Percentiles rank a stretch among this genome's conserved stretches.
Conservation (phyloP, 2,329 filamentous ascomycete genomes). For the Neophaeococcomyces mojaviensis region DNA sequence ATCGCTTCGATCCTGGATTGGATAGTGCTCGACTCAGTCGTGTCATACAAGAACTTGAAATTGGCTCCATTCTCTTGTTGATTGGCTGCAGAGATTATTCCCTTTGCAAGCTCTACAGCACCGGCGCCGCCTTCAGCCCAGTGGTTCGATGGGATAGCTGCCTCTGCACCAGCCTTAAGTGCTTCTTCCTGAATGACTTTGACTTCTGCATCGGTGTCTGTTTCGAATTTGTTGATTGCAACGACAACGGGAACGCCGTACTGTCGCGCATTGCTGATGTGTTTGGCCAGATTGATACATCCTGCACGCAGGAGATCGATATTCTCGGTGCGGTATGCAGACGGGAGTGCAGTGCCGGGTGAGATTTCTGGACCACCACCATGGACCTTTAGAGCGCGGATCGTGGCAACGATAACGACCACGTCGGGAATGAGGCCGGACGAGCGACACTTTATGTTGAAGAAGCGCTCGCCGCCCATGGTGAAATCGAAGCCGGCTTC, state of each 20-base stretch:
- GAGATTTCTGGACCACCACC: constrained; percentile 91
- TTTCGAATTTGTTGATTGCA: constrained; percentile 93
- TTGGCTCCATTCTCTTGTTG: constrained; percentile 64
- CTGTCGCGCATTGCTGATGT: constrained; percentile 79
- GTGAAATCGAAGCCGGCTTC: constrained; percentile 99
- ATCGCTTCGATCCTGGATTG: constrained; percentile 88
- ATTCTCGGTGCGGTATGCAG: constrained; percentile 90
- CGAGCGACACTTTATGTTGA: constrained; percentile 98
- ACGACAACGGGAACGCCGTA: constrained; percentile 94
- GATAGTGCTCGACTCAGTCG: constrained; percentile 59
- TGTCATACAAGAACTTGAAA: constrained; percentile 78
- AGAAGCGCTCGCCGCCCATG: constrained; percentile 98
- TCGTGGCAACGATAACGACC: constrained; percentile 89
- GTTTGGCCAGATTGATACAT: constrained; percentile 91
- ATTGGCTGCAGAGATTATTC: constrained; percentile 68
- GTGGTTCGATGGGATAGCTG: constrained; percentile 90
- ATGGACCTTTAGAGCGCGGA: constrained; percentile 93
- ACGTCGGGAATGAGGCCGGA: constrained; percentile 89
- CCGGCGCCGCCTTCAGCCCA: constrained; percentile 93
- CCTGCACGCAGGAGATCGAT: constrained; percentile 82
- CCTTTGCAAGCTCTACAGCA: constrained; percentile 79
- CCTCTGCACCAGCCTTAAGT: constrained; percentile 82
- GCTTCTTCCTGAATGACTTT: constrained; percentile 84
- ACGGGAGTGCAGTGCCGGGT: constrained; percentile 73
- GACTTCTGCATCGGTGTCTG: constrained; percentile 88